These are phyloP conservation scores for Pythium sukuiense DNA, from an alignment of 352 stramenopile genomes.

Conservation along the genomic window DNA sequence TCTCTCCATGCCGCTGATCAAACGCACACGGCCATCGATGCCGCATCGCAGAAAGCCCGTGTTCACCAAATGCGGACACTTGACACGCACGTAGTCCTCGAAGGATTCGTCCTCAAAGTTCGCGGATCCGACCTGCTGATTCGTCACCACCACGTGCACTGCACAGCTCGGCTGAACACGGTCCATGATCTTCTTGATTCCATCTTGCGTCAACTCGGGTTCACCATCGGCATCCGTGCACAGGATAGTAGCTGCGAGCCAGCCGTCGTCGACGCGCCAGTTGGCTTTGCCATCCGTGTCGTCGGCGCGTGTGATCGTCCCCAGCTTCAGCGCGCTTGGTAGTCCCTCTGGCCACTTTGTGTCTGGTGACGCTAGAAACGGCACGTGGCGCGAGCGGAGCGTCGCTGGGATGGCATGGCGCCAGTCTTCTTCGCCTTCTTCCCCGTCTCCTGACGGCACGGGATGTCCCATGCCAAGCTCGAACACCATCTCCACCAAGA, in stretches of 20 bases:
- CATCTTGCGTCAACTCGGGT: neutral
- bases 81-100: neutral
- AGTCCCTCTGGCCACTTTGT: neutral
- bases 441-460: too few species aligned
- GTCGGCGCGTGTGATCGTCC: neutral
- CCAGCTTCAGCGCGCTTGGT: neutral
- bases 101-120: neutral
- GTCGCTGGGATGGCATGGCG: neutral
- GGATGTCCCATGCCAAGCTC: neutral
- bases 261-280: neutral
- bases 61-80: neutral
- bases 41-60: neutral
- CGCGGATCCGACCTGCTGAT: neutral
- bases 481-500: neutral
- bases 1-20: neutral
- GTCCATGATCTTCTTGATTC: neutral
- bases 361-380: conserved; percentile 4
- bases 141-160: neutral
- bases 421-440: neutral
- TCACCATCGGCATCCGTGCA: too few species aligned
- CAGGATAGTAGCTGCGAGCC: too few species aligned
- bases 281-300: neutral
- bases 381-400: neutral
- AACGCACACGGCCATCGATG: neutral
- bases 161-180: neutral